Percentiles rank a stretch among this genome's conserved stretches.
phyloP scores from a whole-genome alignment of 176 grass and related monocot genomes.

The Eremochloa ophiuroides region DNA sequence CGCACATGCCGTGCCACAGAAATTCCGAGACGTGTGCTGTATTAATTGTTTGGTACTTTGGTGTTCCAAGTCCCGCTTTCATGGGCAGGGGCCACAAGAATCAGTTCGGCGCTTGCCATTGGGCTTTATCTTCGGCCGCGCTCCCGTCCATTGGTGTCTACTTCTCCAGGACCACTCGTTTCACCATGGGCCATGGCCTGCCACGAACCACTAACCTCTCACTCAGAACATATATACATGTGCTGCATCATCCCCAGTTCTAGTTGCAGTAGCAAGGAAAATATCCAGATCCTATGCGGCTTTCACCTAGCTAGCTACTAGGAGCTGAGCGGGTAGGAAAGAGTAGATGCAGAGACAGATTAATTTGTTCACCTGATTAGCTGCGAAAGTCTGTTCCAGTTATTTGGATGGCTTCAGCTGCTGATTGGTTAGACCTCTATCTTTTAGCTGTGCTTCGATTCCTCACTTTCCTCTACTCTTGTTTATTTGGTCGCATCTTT shows the following conservation, averaged over 20 bases:
- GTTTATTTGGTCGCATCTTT: background rate
- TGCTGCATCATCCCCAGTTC: background rate
- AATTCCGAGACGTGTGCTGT: background rate
- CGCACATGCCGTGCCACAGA: too few relatives aligned
- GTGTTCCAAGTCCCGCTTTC: background rate
- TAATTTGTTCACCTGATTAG: background rate
- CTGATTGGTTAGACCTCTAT: background rate
- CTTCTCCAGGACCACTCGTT: background rate
- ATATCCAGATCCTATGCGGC: background rate
- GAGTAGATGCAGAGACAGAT: background rate
- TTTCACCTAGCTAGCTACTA: background rate
- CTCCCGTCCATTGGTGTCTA: background rate
- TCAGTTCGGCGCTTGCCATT: slow-evolving; percentile 3
- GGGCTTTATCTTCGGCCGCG: background rate
- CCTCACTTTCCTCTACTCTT: background rate
- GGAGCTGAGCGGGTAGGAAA: background rate
- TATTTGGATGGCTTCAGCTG: background rate
- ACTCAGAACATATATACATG: background rate
- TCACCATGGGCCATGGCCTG: background rate
- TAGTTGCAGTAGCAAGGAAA: background rate
- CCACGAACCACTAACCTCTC: background rate
- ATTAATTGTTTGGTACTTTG: background rate
- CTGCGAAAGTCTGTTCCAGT: background rate
- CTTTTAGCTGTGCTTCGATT: background rate
- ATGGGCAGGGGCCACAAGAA: slow-evolving; percentile 14